phyloP scores from a whole-genome alignment of 225 moss, liverwort and hornwort species.

The Bryum argenteum region DNA sequence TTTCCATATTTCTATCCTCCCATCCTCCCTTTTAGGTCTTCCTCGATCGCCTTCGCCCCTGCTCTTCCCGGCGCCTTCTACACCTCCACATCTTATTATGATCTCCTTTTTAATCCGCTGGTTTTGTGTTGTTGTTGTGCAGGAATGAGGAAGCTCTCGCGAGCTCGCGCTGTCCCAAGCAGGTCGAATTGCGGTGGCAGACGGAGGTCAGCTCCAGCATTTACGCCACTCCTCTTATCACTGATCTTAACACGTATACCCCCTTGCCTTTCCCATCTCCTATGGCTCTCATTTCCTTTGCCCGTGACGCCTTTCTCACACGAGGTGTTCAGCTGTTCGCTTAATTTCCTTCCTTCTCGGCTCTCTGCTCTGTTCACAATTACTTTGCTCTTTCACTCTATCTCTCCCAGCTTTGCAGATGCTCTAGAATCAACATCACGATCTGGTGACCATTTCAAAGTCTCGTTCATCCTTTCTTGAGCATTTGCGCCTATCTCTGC shows the following conservation, averaged over 20 bases:
- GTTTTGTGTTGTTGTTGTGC: constrained; percentile 29
- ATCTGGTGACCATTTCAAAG: not conserved
- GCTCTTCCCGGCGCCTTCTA: not conserved
- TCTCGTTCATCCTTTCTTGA: constrained; percentile 3
- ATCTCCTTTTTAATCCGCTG: constrained; percentile 1
- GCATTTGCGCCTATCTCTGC: not conserved
- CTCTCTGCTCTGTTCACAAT: not conserved
- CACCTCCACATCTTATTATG: not conserved
- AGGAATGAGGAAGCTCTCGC: constrained; percentile 86
- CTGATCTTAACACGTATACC: constrained; percentile 80
- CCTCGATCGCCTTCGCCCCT: not conserved
- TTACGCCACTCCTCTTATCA: constrained; percentile 94
- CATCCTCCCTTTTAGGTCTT: constrained; percentile 12
- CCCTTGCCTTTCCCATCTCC: constrained; percentile 19
- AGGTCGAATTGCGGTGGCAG: constrained; percentile 98
- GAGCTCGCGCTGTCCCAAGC: constrained; percentile 76
- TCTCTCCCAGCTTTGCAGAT: not conserved
- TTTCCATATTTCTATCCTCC: not conserved
- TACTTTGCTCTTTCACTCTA: not conserved
- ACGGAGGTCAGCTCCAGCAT: constrained; percentile 99
- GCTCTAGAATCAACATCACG: not conserved
- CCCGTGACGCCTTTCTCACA: not conserved
- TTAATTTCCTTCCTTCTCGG: constrained; percentile 1
- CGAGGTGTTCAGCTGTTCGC: not conserved
- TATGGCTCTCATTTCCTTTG: constrained; percentile 1